Conservation (phyloP, 2,329 filamentous ascomycete species). For the Colletotrichum limetticola region DNA sequence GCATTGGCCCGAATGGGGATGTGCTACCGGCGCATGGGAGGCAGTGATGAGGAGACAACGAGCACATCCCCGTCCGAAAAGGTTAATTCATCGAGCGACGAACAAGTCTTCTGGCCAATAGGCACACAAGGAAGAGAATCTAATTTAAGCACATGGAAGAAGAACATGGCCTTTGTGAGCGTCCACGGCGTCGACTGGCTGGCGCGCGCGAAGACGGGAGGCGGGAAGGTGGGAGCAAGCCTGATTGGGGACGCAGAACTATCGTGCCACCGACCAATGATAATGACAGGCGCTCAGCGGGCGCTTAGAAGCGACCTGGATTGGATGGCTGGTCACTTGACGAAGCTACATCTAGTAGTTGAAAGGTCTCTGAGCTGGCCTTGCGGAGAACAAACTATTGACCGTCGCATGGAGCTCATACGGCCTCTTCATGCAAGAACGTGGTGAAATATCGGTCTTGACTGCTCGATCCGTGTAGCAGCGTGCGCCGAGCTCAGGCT, state of each 20-base stretch:
- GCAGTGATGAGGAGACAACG: slow-evolving; percentile 18
- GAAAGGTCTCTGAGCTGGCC: slow-evolving; percentile 23
- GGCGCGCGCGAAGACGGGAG: slow-evolving; percentile 51
- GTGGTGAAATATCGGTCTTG: slow-evolving; percentile 13
- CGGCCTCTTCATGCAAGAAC: slow-evolving; percentile 8
- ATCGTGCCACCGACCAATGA: slow-evolving; percentile 33
- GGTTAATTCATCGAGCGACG: slow-evolving; percentile 14
- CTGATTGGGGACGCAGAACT: slow-evolving; percentile 17
- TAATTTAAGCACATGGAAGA: slow-evolving; percentile 48
- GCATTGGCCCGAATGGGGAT: slow-evolving; percentile 27
- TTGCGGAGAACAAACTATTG: slow-evolving; percentile 25
- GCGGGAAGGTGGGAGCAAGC: slow-evolving; percentile 22
- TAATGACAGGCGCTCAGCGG: slow-evolving; percentile 25
- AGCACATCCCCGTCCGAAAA: slow-evolving; percentile 21
- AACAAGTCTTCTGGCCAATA: slow-evolving; percentile 44
- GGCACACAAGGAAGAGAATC: slow-evolving; percentile 37
- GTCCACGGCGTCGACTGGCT: slow-evolving; percentile 45
- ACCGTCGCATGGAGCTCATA: slow-evolving; percentile 17
- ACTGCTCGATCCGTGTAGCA: slow-evolving; percentile 15
- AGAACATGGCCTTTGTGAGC: slow-evolving; percentile 36
- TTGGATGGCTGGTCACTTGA: slow-evolving; percentile 30
- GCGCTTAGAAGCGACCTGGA: slow-evolving; percentile 38
- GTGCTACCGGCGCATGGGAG: slow-evolving; percentile 23
- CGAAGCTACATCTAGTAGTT: neutral
- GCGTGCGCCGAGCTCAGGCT: neutral